Base-by-base conservation (phyloP, 2,329 filamentous ascomycete genomes). In the Bertia moriformis region DNA sequence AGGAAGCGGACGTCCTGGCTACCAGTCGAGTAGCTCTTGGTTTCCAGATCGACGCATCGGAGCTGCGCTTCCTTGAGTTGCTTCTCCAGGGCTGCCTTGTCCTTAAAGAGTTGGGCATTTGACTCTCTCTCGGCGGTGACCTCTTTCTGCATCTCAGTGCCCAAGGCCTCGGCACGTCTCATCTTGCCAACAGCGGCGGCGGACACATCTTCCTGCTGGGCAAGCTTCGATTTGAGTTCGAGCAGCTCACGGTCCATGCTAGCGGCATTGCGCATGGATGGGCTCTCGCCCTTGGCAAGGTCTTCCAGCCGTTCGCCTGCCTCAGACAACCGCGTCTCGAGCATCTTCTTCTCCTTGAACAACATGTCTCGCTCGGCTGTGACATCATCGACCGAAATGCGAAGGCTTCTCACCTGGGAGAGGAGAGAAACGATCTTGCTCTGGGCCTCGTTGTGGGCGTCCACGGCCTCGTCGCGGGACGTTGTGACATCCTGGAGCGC, bases 1-100 rank as follows among this genome's bases (percentile, higher is more conserved):
- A 96, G 62, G 65, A 95, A 96, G 52, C 91, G 83, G 48, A 96
- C 85, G 59, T 96, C 89, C 51, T 94, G 86, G 57, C 88, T 94
- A 18, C 84, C 84, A 46, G 81, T 93, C 15, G 88, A 91, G 61
- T 93, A 96, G 39, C 88, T 87, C 66, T 96, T 96, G 33, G 91
- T 96, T 63, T 98, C 89, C 5, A 96, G 69, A 55, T 96, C 91
- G 39, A 98, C 81, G 41, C 93, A 75, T 52, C 78, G 78, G 39
- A 96, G 73, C 59, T 96, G 89, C 18, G 89, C 69, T 57, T 98
- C 89, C 57, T 88, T 94, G 38, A 93, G 67, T 40, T 73, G 76
- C 66, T 94, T 95, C 63, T 96, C 91, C 32, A 98, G 65, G 1
- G 72, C 72, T 3, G 83, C 84, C 63, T 95, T 96, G 48, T 94